phyloP scores from a whole-genome alignment of 352 stramenopile species.

The Phytophthora hibernalis region DNA sequence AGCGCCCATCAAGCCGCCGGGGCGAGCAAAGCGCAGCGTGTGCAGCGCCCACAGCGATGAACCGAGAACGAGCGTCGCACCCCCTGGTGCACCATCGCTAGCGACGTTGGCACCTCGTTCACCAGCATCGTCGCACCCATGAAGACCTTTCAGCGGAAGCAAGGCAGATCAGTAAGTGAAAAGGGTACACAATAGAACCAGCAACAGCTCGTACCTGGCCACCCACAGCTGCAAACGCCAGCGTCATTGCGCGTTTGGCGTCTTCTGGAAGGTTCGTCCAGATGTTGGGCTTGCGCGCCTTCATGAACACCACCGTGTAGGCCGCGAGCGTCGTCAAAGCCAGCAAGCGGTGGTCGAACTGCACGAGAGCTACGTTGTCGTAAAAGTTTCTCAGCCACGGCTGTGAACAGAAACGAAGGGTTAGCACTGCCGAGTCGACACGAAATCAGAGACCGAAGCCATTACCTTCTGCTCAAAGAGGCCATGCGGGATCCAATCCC shows the following conservation, averaged over 20 bases:
- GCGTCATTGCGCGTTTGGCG: slow-evolving; percentile 60
- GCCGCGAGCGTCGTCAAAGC: slow-evolving; percentile 84
- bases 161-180: neutral
- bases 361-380: slow-evolving; percentile 97
- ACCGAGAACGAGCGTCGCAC: slow-evolving; percentile 57
- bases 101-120: slow-evolving; percentile 93
- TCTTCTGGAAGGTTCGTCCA: slow-evolving; percentile 77
- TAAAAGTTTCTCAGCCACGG: slow-evolving; percentile 94
- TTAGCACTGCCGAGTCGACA: neutral
- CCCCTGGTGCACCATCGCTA: slow-evolving; percentile 94
- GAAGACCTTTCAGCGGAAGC: slow-evolving; percentile 61
- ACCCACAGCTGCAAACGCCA: slow-evolving; percentile 59
- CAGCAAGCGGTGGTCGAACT: slow-evolving; percentile 96
- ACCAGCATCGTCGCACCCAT: slow-evolving; percentile 96
- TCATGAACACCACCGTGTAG: slow-evolving; percentile 59
- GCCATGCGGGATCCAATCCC: slow-evolving; percentile 88
- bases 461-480: slow-evolving; percentile 64
- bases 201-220: slow-evolving; percentile 40
- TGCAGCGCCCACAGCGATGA: slow-evolving; percentile 76
- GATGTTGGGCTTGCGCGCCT: slow-evolving; percentile 62
- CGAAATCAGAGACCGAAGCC: neutral
- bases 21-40: slow-evolving; percentile 67
- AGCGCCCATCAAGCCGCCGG: slow-evolving; percentile 40
- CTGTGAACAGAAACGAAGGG: slow-evolving; percentile 13
- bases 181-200: neutral